Base-by-base conservation (phyloP, 768 basidiomycete species). In the Amanita polypyramis region DNA sequence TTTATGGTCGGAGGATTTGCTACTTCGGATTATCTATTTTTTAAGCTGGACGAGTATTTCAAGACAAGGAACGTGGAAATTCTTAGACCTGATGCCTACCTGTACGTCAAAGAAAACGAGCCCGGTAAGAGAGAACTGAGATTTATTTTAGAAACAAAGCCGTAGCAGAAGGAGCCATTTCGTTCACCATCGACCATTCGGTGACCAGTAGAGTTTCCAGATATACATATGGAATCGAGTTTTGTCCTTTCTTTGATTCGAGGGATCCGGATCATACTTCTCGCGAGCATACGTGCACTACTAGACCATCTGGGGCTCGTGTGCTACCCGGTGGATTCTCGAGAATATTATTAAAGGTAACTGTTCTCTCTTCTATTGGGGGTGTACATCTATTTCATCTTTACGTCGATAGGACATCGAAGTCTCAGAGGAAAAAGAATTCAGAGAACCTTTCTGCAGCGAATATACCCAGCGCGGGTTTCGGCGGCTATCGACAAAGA, bases 1-100 rank as follows among this genome's bases (percentile, higher is more conserved):
- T 69, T 77, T 46, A 59, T 77, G 9, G 75, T 79, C 1, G 76
- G 77, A 7, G 76, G 74, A 0, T n/a, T n/a, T n/a, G n/a, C n/a
- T n/a, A n/a, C n/a, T n/a, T n/a, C n/a, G n/a, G n/a, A n/a, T n/a
- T n/a, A 68, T 65, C 56, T 79, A 8, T 75, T 70, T 50, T 51
- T 59, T 1, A 61, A 64, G 41, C 64, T 76, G 20, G 67, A 68
- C 43, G 53, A 50, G 27, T 52, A 65, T 14, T 62, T 76, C 6
- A 60, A 63, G 11, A 45, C 56, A 7, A 30, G 64, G 2, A 62
- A 64, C 11, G 55, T 76, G 35, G 57, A 43, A 20, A 54, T 75
- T 34, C 64, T 60, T 38, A 61, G 73, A 17, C 73, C 74, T n/a
- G n/a, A n/a, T n/a, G n/a, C n/a, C n/a, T n/a, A n/a, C n/a, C n/a